Evolutionary conservation across 2,329 filamentous ascomycete species (phyloP), one percentile per base, ranked within the genome.

Genomic region (Tolypocladium amazonense): DNA sequence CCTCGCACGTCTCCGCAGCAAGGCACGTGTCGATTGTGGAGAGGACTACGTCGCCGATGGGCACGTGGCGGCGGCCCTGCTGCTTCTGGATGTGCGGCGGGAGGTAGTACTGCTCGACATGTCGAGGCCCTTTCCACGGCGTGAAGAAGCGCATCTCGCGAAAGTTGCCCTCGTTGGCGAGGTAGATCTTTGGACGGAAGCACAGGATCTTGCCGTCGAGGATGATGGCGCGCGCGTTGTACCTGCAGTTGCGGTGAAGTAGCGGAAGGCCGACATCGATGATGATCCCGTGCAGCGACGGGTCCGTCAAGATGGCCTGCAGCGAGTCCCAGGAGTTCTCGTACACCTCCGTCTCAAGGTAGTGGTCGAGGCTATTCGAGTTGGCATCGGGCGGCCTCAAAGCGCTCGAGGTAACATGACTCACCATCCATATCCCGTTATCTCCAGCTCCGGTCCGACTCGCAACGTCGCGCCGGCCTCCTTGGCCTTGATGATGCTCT

Each of bases 101-200:
- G 14, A 60, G 59, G 30, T 58, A 55, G 52, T 60, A 58, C 27
- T 30, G 33, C 37, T 60, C 59, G 14, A 58, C 45, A 15, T 55
- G 37, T 5, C 56, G 8, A 4, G 37, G 37, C 50, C 54, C 50
- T 33, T n/a, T 35, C 59, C 59, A 60, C 2, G 59, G 47, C n/a
- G 59, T 60, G 41, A 60, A 60, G 50, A 47, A 53, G n/a, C 59
- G 47, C 11, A 53, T 52, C 47, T 60, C 59, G 11, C 59, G 59
- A 25, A 55, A 60, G 47, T 55, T 50, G n/a, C 59, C 59, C 15
- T 60, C 59, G 39, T 56, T 56, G 39, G 59, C 59, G 15, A 60
- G 52, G 9, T 50, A 50, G 5, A 50, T 23, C 47, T 50, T 50
- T 2, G 47, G 47, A 2, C 47, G 55, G 11, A 60, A 27, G n/a